Percentiles rank a stretch among this genome's conserved stretches.
Conservation (phyloP, 352 stramenopile genomes). For the Phytophthora litchii region DNA sequence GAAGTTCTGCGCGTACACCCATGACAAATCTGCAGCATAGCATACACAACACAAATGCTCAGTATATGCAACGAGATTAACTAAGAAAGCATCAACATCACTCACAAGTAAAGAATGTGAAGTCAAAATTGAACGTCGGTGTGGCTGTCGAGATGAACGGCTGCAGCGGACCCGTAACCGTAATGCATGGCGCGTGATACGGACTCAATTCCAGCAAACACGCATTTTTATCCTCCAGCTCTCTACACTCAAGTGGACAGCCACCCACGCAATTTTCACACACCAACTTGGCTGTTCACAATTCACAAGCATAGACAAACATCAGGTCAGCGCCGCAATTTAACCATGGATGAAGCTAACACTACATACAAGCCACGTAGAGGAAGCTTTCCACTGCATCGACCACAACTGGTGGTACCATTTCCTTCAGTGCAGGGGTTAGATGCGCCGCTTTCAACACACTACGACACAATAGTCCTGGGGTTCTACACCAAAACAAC, state of each 20-base stretch:
- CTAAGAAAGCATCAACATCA: conserved; percentile 2
- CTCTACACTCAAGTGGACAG: conserved; percentile 60
- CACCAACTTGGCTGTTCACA: conserved; percentile 52
- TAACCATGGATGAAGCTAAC: background rate
- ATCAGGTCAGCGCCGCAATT: background rate
- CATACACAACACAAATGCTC: conserved; percentile 4
- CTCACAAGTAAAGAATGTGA: conserved; percentile 78
- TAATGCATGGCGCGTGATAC: conserved; percentile 82
- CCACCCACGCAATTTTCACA: conserved; percentile 79
- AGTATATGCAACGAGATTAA: background rate
- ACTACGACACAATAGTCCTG: conserved; percentile 58
- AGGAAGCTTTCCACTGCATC: conserved; percentile 50
- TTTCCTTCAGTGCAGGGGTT: conserved; percentile 47
- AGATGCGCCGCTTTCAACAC: conserved; percentile 51
- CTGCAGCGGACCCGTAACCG: conserved; percentile 55
- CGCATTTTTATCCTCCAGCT: conserved; percentile 26
- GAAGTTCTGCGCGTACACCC: conserved; percentile 78
- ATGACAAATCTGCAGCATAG: conserved; percentile 55
- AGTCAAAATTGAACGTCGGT: conserved; percentile 52
- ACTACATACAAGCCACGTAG: conserved; percentile 47
- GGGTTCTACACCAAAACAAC: conserved; percentile 37
- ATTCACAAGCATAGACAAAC: background rate
- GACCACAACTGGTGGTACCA: conserved; percentile 44
- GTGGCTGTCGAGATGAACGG: conserved; percentile 58
- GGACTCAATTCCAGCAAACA: conserved; percentile 76